Base-by-base conservation (phyloP, 352 stramenopile genomes). In the Pythium insidiosum region DNA sequence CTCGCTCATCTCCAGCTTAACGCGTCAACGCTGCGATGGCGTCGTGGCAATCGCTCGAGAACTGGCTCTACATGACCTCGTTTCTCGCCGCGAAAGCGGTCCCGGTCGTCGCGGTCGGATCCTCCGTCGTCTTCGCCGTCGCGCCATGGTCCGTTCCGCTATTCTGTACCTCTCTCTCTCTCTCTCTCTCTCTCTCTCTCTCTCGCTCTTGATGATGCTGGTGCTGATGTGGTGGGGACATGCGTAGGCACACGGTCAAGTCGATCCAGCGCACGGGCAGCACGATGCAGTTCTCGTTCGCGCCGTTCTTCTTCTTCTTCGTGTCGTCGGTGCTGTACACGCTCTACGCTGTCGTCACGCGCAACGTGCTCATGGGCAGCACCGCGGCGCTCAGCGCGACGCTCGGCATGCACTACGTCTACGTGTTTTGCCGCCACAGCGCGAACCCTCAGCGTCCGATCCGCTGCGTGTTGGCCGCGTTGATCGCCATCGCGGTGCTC, bases 291-390 rank as follows among this genome's bases (percentile, higher is more conserved):
- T 88, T 83, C 55, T 60, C 76, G 36, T 88, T 88, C 49, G 73
- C 70, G 25, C 79, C 76, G 5, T 88, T 88, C 52, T 91, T 86
- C 54, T 88, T 88, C 58, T 91, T 84, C 61, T 81, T 88, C 25
- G 60, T 91, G 44, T 68, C 84, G 57, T 87, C 65, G n/a, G 42
- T 84, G n/a, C 86, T 88, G 45, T 87, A 86, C 58, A 77, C 75
- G 37, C 58, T 91, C 38, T 88, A 91, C 46, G 73, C 53, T 11
- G 82, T 66, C 37, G 78, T 66, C 37, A 88, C 70, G 18, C 43
- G 56, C 19, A 88, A 91, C 31, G 19, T 48, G 20, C 42, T 91
- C 23, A 78, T 91, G 56, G 63, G 60, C 25, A 52, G 55, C 35
- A 88, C 73, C 11, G 73, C 76, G 22, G 39, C 73, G 11, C 61